These are phyloP conservation scores for Amorphotheca resinae DNA, from an alignment of 495 filamentous ascomycete genomes.

Conservation along the genomic window DNA sequence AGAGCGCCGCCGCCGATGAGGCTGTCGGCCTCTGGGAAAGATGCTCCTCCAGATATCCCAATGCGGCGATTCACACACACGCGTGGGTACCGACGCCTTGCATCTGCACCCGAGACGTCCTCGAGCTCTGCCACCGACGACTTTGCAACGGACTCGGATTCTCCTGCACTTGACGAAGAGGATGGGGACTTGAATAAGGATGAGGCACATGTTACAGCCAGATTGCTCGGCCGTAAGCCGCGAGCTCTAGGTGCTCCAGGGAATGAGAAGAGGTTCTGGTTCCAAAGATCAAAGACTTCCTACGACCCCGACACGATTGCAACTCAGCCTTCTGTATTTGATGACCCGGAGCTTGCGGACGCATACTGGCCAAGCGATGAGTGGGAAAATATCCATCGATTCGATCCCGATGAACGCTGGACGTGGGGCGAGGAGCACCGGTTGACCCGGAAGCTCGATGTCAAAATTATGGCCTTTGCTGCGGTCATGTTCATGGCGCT, in stretches of 20 bases:
- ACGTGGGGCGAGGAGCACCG: conserved; percentile 52
- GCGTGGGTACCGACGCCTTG: conserved; percentile 3
- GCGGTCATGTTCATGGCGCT: conserved; percentile 62
- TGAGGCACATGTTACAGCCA: neutral
- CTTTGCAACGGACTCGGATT: neutral
- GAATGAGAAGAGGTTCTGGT: conserved; percentile 30
- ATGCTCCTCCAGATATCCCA: conserved; percentile 1
- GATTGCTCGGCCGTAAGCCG: neutral
- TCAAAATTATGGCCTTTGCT: conserved; percentile 10
- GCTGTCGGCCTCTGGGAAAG: neutral
- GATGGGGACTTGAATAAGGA: neutral
- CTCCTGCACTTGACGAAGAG: neutral
- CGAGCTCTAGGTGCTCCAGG: conserved; percentile 22
- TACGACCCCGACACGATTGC: conserved; percentile 42
- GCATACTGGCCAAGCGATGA: conserved; percentile 6
- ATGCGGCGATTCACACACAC: conserved; percentile 3
- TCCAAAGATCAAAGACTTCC: conserved; percentile 22
- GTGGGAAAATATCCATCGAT: conserved; percentile 37
- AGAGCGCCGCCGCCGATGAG: neutral
- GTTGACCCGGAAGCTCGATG: conserved; percentile 47
- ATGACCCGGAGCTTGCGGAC: conserved; percentile 16
- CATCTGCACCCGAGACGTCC: neutral
- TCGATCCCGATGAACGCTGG: conserved; percentile 62
- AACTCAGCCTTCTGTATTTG: conserved; percentile 38
- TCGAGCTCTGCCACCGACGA: neutral